Conservation (phyloP, 2,329 filamentous ascomycete species). For the Sclerotinia minor region DNA sequence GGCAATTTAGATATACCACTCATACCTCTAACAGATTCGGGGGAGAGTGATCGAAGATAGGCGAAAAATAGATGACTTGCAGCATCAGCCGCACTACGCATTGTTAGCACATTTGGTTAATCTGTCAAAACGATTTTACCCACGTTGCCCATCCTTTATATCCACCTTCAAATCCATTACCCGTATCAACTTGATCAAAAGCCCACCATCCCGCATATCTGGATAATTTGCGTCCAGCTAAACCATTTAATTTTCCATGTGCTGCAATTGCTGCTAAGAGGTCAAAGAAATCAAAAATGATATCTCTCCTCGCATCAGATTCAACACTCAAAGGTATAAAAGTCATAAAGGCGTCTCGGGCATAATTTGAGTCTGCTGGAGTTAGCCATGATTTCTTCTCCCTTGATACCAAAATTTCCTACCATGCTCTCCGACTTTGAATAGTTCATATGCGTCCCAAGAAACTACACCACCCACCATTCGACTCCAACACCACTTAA, state of each 20-base stretch:
- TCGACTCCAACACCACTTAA: slow-evolving; percentile 99
- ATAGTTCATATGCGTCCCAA: slow-evolving; percentile 96
- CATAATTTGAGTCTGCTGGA: slow-evolving; percentile 78
- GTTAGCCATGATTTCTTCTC: slow-evolving; percentile 12
- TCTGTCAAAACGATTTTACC: slow-evolving; percentile 38
- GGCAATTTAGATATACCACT: slow-evolving; percentile 84
- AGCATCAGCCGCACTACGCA: slow-evolving; percentile 79
- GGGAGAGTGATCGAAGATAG: slow-evolving; percentile 85
- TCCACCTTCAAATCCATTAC: slow-evolving; percentile 90
- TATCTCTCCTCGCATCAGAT: slow-evolving; percentile 77
- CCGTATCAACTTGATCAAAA: slow-evolving; percentile 84
- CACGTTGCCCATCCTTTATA: slow-evolving; percentile 86
- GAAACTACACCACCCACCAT: slow-evolving; percentile 87
- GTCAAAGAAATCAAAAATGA: slow-evolving; percentile 97
- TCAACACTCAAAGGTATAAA: slow-evolving; percentile 95
- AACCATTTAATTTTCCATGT: slow-evolving; percentile 88
- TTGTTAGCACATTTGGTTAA: slow-evolving; percentile 25
- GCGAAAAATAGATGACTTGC: slow-evolving; percentile 98
- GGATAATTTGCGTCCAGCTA: slow-evolving; percentile 90
- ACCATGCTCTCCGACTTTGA: slow-evolving; percentile 93
- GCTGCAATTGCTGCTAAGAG: slow-evolving; percentile 87
- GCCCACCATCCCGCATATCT: slow-evolving; percentile 98
- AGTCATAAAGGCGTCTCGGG: slow-evolving; percentile 89
- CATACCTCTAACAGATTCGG: slow-evolving; percentile 67
- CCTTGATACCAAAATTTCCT: slow-evolving; percentile 37